Evolutionary conservation across 331 rosid genomes (phyloP), one percentile per base, ranked within the genome.

Genomic region (Acacia concinna): DNA sequence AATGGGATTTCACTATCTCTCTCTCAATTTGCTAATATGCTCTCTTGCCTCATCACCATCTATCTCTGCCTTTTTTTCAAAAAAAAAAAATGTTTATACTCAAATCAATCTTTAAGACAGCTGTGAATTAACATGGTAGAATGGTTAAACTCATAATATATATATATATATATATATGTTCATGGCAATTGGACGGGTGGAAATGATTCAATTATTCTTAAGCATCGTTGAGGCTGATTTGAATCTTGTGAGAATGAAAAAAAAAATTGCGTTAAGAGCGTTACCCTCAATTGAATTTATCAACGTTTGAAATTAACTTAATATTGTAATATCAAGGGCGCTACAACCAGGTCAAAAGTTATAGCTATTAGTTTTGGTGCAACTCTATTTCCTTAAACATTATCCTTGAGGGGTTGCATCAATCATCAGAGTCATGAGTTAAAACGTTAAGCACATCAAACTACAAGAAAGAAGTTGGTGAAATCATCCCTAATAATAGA

Each of bases 11-110:
- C 47, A 43, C 15, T 43, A 43, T 43, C 17, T 3, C 15, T 10
- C 47, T 43, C 47, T 43, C 47, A 43, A 43, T 43, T 43, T 49
- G 27, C 11, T 85, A 73, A 75, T 84, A 77, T 85, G 88, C 90
- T 84, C 77, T 78, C 84, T 91, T 92, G 84, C 83, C 91, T 92
- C 88, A 90, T 76, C 69, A 76, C 4, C 13, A 51, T 51, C 57
- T 49, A 49, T 49, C 57, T 49, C 25, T 4, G 8, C 25, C 23
- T 49, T 47, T 17, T 47, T 5, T 6, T 6, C 0, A 4, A 17
- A 49, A 49, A 44, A 12, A 44, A 11, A 49, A 20, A 2, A 14
- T 47, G 25, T 49, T 49, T 49, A 18, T 8, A 17, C 38, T 18
- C 14, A 44, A 12, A 28, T 56, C 4, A 54, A 43, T 5, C 32